phyloP scores from a whole-genome alignment of 768 basidiomycete species.

The Pleurotus platypus region DNA sequence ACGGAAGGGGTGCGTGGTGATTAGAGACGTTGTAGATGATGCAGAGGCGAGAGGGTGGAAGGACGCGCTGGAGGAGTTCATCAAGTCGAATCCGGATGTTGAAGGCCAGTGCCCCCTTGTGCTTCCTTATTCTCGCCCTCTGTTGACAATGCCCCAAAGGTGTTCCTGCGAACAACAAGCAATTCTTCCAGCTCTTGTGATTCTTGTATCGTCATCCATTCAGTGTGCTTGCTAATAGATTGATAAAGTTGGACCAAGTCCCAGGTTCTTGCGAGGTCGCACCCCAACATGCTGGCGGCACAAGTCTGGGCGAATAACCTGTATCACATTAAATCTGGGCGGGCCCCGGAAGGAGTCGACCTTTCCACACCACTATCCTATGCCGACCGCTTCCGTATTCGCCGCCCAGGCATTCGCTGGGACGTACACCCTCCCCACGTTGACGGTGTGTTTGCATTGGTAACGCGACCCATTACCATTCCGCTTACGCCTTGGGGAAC shows the following conservation, averaged over 20 bases:
- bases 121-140: too few relatives aligned
- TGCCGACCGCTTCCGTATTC: conserved; percentile 61
- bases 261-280: conserved; percentile 53
- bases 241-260: conserved; percentile 25
- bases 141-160: conserved; percentile 22
- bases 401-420: conserved; percentile 53
- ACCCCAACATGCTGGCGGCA: conserved; percentile 47
- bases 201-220: too few relatives aligned
- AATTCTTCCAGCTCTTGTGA: conserved; percentile 54
- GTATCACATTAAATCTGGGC: conserved; percentile 32
- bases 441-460: conserved; percentile 16
- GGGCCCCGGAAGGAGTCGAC: conserved; percentile 40
- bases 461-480: conserved; percentile 10
- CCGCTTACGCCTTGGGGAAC: neutral
- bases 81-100: conserved; percentile 43
- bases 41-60: conserved; percentile 47
- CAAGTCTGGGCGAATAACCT: conserved; percentile 48
- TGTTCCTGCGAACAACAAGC: conserved; percentile 44
- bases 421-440: conserved; percentile 25
- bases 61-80: conserved; percentile 42
- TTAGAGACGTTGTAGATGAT: conserved; percentile 46
- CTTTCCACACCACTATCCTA: conserved; percentile 51
- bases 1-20: conserved; percentile 46
- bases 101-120: conserved; percentile 23
- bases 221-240: neutral